Evolutionary conservation across 1,139 yeast genomes (phyloP).

Genomic region (Taiozyma sp.): DNA sequence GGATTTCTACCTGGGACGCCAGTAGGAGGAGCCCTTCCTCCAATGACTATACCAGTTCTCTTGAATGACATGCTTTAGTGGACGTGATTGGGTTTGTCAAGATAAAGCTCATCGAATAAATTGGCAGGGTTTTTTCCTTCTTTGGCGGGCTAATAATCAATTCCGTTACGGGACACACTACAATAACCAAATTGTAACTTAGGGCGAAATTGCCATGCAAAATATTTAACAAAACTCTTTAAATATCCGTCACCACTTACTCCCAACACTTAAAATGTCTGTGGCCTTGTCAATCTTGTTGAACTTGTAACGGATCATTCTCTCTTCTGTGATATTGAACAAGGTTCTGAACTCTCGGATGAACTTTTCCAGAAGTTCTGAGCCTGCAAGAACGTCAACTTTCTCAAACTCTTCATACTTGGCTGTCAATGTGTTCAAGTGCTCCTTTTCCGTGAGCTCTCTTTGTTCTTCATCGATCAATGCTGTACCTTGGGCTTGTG

Average conservation of each 20-base stretch:
- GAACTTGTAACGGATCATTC: slow-evolving; percentile 44
- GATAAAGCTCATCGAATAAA: background rate
- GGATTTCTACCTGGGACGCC: slow-evolving; percentile 7
- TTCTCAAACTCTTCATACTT: slow-evolving; percentile 15
- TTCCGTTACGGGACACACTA: background rate
- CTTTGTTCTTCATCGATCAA: slow-evolving; percentile 11
- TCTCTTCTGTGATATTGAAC: slow-evolving; percentile 33
- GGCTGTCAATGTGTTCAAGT: slow-evolving; percentile 11
- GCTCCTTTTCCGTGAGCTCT: slow-evolving; percentile 14
- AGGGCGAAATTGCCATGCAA: background rate
- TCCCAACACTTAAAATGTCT: slow-evolving; percentile 35
- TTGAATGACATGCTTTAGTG: background rate
- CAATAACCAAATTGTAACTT: background rate
- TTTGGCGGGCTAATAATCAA: background rate
- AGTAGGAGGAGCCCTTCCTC: background rate
- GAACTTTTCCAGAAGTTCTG: slow-evolving; percentile 2
- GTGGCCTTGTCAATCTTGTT: slow-evolving; percentile 41
- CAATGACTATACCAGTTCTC: background rate
- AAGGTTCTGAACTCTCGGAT: slow-evolving; percentile 28
- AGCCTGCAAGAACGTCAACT: slow-evolving; percentile 14
- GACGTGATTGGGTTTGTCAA: background rate
- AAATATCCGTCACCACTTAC: slow-evolving; percentile 27
- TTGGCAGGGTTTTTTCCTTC: background rate
- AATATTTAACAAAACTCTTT: background rate
- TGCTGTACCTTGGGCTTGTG: slow-evolving; percentile 7